phyloP scores from a whole-genome alignment of 352 stramenopile species.

The Globisporangium iwayamae region DNA sequence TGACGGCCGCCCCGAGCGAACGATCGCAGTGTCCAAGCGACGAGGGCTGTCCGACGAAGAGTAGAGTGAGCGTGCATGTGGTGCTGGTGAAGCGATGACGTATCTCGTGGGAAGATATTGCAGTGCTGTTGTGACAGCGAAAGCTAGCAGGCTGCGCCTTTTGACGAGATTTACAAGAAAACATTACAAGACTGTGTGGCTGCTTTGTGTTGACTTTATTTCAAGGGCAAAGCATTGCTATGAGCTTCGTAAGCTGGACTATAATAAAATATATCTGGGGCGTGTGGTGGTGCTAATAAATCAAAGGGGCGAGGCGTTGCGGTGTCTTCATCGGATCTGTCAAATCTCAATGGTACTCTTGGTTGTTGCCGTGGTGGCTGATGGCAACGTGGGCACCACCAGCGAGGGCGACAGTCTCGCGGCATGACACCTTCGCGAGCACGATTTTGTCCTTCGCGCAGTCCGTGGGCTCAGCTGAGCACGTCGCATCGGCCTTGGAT shows the following conservation, averaged over 20 bases:
- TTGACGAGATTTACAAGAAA: neutral
- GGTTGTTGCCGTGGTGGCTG: constrained; percentile 19
- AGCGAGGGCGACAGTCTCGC: constrained; percentile 15
- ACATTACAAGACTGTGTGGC: neutral
- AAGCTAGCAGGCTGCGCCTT: too few relatives aligned
- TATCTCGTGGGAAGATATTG: too few relatives aligned
- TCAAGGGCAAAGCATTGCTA: neutral
- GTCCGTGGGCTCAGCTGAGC: constrained; percentile 30
- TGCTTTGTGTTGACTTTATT: neutral
- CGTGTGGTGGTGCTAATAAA: constrained; percentile 7
- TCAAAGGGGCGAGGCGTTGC: neutral
- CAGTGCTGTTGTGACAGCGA: too few relatives aligned
- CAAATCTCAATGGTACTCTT: constrained; percentile 19
- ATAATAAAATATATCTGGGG: constrained; percentile 14
- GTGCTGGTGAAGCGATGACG: neutral
- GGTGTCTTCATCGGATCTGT: neutral
- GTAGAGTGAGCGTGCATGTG: constrained; percentile 18
- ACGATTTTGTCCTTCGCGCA: constrained; percentile 65
- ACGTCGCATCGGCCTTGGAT: constrained; percentile 24
- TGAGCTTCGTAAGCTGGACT: neutral
- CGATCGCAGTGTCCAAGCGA: constrained; percentile 60
- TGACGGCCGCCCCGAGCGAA: constrained; percentile 34
- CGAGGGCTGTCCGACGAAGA: constrained; percentile 21
- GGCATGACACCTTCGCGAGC: constrained; percentile 35
- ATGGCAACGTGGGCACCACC: constrained; percentile 8